phyloP scores from a whole-genome alignment of 208 protist species.

The Leishmania martiniquensis region DNA sequence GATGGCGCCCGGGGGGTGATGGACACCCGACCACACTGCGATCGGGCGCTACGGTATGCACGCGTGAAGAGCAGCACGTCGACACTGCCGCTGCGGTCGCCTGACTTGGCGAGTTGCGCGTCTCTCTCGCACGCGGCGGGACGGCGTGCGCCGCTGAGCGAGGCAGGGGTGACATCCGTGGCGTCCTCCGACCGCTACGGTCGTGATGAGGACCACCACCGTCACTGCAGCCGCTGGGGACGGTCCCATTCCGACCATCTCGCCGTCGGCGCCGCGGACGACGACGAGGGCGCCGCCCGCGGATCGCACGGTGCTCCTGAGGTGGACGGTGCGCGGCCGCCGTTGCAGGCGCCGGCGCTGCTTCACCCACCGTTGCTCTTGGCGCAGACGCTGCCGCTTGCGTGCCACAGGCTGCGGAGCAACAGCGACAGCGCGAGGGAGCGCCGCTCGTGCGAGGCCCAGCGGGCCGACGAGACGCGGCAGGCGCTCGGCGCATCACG shows the following conservation, averaged over 20 bases:
- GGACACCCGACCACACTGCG: neutral
- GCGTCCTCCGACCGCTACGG: constrained; percentile 1
- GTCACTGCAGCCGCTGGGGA: neutral
- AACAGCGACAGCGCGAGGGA: neutral
- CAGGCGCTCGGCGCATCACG: neutral
- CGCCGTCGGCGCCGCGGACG: neutral
- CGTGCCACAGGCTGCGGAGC: neutral
- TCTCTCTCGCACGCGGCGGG: neutral
- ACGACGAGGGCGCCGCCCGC: neutral
- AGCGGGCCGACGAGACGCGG: neutral
- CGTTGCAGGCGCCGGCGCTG: constrained; percentile 23
- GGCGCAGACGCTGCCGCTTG: too few relatives aligned
- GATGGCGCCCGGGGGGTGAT: neutral
- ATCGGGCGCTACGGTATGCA: neutral
- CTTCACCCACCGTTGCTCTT: neutral
- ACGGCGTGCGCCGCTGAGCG: neutral
- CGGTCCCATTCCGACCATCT: neutral
- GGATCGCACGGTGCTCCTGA: neutral
- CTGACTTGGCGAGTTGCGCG: constrained; percentile 2
- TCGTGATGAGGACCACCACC: neutral
- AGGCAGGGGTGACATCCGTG: neutral
- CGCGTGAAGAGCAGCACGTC: neutral
- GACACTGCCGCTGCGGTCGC: constrained; percentile 20
- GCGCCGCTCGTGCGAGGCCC: neutral
- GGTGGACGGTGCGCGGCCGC: constrained; percentile 9